Conservation (phyloP, 1,139 yeast species). For the Magnusiomyces clavatus region DNA sequence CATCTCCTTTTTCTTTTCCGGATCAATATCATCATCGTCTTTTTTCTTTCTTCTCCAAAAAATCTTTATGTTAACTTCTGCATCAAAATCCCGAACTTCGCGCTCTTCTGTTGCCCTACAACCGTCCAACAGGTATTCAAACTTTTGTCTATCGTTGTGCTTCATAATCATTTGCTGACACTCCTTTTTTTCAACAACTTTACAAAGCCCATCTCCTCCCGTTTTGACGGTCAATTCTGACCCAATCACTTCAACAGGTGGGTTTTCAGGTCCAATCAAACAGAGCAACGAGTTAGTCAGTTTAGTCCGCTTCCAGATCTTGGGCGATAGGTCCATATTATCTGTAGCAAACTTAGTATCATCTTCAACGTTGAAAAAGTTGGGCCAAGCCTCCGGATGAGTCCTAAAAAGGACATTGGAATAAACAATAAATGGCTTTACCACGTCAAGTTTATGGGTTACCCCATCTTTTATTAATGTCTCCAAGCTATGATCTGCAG, state of each 20-base stretch:
- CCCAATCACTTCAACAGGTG: slow-evolving; percentile 19
- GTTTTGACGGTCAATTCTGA: slow-evolving; percentile 11
- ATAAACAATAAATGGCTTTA: slow-evolving; percentile 29
- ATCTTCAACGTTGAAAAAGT: slow-evolving; percentile 26
- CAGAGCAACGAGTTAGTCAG: slow-evolving; percentile 11
- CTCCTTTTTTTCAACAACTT: slow-evolving; percentile 14
- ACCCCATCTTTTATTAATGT: slow-evolving; percentile 24
- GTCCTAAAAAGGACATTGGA: slow-evolving; percentile 30
- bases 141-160: slow-evolving; percentile 25
- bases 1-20: slow-evolving; percentile 2
- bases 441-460: slow-evolving; percentile 23
- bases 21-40: too few relatives aligned
- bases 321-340: slow-evolving; percentile 12
- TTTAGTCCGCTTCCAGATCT: slow-evolving; percentile 14
- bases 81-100: slow-evolving; percentile 28
- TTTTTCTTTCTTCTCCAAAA: slow-evolving; percentile 28
- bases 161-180: slow-evolving; percentile 14
- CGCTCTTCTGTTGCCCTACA: slow-evolving; percentile 18
- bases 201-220: slow-evolving; percentile 17
- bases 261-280: slow-evolving; percentile 16
- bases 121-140: slow-evolving; percentile 24
- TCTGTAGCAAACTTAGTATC: not conserved
- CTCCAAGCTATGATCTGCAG: slow-evolving; percentile 17
- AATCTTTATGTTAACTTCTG: slow-evolving; percentile 27
- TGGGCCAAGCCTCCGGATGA: slow-evolving; percentile 32